phyloP scores from a whole-genome alignment of 73 alveolate species.

The Paramecium bursaria region DNA sequence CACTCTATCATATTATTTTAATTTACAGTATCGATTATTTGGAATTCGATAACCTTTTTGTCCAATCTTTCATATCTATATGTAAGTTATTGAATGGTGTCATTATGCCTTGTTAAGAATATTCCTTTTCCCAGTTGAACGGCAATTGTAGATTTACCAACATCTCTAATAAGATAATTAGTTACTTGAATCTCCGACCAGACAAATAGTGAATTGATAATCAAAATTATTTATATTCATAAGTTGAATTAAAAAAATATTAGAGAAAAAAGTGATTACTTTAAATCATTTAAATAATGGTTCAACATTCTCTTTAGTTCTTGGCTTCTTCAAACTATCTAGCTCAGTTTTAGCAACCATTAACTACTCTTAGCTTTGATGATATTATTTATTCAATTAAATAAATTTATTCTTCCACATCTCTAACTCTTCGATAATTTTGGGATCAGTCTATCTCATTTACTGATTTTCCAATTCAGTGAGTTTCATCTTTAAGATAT shows the following conservation, averaged over 20 bases:
- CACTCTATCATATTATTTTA: neutral
- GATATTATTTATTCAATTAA: slow-evolving; percentile 30
- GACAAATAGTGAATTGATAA: too few species aligned
- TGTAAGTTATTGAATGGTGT: neutral
- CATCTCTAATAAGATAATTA: too few species aligned
- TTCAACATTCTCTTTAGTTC: too few species aligned
- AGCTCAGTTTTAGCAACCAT: slow-evolving; percentile 60
- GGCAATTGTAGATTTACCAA: slow-evolving; percentile 4
- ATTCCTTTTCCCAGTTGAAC: neutral
- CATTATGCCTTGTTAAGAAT: neutral
- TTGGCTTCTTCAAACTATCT: slow-evolving; percentile 29
- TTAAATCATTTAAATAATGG: too few species aligned
- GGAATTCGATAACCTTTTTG: neutral
- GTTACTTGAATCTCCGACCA: too few species aligned
- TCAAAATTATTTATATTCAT: too few species aligned
- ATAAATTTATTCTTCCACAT: slow-evolving; percentile 47
- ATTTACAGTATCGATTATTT: slow-evolving; percentile 17
- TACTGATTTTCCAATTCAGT: slow-evolving; percentile 37
- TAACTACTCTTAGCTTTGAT: slow-evolving; percentile 43
- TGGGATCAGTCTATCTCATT: neutral
- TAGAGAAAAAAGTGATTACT: too few species aligned
- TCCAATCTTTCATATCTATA: neutral
- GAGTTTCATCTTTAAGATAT: slow-evolving; percentile 10
- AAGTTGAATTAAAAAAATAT: too few species aligned
- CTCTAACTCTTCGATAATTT: slow-evolving; percentile 21